These are phyloP conservation scores for Paecilomyces variotii DNA, from an alignment of 2,329 filamentous ascomycete species.

Conservation along the genomic window DNA sequence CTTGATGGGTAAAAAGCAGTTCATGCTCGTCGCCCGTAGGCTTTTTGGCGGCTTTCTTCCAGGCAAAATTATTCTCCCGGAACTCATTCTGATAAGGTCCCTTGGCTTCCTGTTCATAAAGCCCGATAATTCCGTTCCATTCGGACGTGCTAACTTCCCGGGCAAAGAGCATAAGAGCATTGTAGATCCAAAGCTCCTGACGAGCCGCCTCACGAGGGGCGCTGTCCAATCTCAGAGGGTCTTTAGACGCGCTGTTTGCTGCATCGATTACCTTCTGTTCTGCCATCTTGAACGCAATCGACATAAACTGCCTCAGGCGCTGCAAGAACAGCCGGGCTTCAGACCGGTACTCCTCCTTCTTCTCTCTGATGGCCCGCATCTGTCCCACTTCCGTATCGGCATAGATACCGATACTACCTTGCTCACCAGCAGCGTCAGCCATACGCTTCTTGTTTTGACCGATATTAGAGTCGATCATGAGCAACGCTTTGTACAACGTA, in stretches of 20 bases:
- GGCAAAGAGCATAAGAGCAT: slow-evolving; percentile 77
- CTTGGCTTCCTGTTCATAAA: slow-evolving; percentile 71
- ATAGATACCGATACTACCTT: slow-evolving; percentile 46
- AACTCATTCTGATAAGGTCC: slow-evolving; percentile 77
- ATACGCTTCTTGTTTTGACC: slow-evolving; percentile 47
- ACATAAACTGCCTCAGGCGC: slow-evolving; percentile 73
- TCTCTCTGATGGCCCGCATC: slow-evolving; percentile 91
- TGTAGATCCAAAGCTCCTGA: slow-evolving; percentile 76
- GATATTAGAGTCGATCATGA: slow-evolving; percentile 81
- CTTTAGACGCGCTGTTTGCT: slow-evolving; percentile 36
- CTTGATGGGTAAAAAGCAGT: slow-evolving; percentile 79
- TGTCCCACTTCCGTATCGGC: slow-evolving; percentile 67
- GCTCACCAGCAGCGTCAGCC: slow-evolving; percentile 33
- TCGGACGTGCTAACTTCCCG: slow-evolving; percentile 73
- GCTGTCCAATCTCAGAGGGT: slow-evolving; percentile 57
- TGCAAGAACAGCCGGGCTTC: slow-evolving; percentile 71
- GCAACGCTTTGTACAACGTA: slow-evolving; percentile 82
- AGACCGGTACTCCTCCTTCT: slow-evolving; percentile 77
- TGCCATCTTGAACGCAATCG: slow-evolving; percentile 67
- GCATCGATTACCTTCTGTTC: slow-evolving; percentile 61
- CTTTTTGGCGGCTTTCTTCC: slow-evolving; percentile 73
- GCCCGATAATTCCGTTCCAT: slow-evolving; percentile 71
- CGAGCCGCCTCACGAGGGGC: slow-evolving; percentile 64
- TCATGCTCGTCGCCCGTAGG: slow-evolving; percentile 69
- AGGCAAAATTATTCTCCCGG: slow-evolving; percentile 64